Percentiles rank a stretch among this genome's conserved stretches.
Evolutionary conservation across 176 grass and related monocot genomes (phyloP).

Genomic region (Musa itinerans): DNA sequence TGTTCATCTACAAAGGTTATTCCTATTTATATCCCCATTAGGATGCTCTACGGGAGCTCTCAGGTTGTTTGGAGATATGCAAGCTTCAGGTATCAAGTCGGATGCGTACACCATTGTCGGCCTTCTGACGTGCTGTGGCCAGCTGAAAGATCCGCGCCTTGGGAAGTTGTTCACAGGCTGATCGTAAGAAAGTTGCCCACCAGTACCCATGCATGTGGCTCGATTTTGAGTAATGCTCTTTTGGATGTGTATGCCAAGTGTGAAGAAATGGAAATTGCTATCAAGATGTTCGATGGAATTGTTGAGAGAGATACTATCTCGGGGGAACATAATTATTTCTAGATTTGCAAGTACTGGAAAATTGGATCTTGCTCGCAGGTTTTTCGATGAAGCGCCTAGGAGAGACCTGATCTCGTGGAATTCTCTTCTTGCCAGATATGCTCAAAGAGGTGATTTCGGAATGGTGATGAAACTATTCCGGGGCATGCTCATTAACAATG

Average conservation of each 20-base stretch:
- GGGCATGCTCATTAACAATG: constrained; percentile 21
- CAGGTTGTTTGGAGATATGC: constrained; percentile 24
- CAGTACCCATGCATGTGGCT: not conserved
- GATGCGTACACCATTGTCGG: constrained; percentile 39
- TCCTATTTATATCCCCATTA: too few relatives aligned
- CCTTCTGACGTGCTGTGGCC: constrained; percentile 35
- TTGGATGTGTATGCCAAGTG: constrained; percentile 52
- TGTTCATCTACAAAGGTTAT: too few relatives aligned
- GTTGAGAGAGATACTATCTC: constrained; percentile 27
- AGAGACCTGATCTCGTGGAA: constrained; percentile 53
- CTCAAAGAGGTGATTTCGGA: constrained; percentile 15
- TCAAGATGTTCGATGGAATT: constrained; percentile 25
- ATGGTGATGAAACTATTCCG: constrained; percentile 17
- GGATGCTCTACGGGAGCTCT: constrained; percentile 17
- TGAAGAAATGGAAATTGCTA: constrained; percentile 27
- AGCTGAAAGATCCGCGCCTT: constrained; percentile 10
- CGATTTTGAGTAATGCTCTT: constrained; percentile 44
- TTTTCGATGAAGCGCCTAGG: constrained; percentile 32
- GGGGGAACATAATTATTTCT: constrained; percentile 43
- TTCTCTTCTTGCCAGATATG: constrained; percentile 31
- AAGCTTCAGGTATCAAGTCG: constrained; percentile 11
- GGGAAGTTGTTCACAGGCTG: constrained; percentile 30
- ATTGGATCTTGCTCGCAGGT: constrained; percentile 30
- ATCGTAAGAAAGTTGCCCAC: constrained; percentile 17
- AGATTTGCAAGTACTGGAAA: constrained; percentile 32